Base-by-base conservation (phyloP, 2,329 filamentous ascomycete species). In the Aspergillus calidoustus region DNA sequence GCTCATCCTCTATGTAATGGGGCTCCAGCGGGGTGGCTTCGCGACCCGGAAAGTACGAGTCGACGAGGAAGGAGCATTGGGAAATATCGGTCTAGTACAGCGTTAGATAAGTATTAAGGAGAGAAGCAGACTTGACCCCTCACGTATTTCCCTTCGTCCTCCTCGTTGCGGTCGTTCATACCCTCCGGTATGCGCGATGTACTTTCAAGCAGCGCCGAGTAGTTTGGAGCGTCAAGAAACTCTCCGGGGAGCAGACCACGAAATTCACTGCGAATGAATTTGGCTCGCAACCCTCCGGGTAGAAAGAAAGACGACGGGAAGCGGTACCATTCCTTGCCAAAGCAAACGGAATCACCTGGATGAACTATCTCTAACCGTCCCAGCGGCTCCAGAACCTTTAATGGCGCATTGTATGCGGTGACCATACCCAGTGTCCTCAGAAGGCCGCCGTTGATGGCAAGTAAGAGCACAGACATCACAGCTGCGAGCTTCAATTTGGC, bases 301-400 rank as follows among this genome's bases (percentile, higher is more conserved):
- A 99, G 82, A 74, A 95, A 93, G 80, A 93, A 98, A 0, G 93
- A 96, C 0, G 91, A 94, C 1, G 95, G 94, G 74, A 97, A 98
- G 41, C 95, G 91, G 76, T 99, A 97, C 95, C 95, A 99, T 74
- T 99, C 95, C 75, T 98, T 99, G 30, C 92, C 93, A 44, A 97
- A 86, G 75, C 95, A 99, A 3, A 99, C 87, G 19, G 83, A 88
- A 65, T 92, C 89, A 17, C 89, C 91, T 2, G 80, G 74, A 0
- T 80, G 77, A 2, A 87, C 85, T 6, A 91, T 68, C 1, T 81
- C 84, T 8, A 80, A 71, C 15, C 82, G 71, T 49, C 80, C 79
- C 22, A 82, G 71, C 1, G 80, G 74, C 15, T 79, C 79, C 22
- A 86, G 84, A 59, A 89, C 83, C 52, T 86, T 82, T 1, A 98